Evolutionary conservation across 208 protist species (phyloP).

Genomic region (Leishmania gerbilli): DNA sequence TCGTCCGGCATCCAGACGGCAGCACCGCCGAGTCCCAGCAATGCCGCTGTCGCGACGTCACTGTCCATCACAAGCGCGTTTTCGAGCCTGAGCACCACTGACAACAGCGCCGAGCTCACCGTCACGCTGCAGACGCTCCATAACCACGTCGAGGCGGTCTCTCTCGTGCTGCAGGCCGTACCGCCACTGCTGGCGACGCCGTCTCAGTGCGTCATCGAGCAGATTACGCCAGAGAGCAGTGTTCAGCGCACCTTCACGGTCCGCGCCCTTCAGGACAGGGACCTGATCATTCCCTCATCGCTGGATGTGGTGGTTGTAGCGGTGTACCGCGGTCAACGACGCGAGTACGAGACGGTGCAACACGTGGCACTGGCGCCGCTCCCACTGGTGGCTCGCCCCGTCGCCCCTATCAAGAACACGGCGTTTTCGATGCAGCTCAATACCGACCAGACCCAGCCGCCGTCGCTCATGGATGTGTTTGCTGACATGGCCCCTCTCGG

Average conservation of each 20-base stretch:
- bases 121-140: conserved; percentile 25
- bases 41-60: background rate
- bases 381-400: conserved; percentile 49
- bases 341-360: conserved; percentile 41
- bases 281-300: conserved; percentile 76
- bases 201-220: conserved; percentile 23
- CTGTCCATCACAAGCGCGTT: conserved; percentile 19
- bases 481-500: conserved; percentile 61
- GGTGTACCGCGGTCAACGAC: conserved; percentile 37
- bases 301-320: conserved; percentile 59
- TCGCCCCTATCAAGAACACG: conserved; percentile 73
- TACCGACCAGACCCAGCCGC: conserved; percentile 72
- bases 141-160: conserved; percentile 28
- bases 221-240: conserved; percentile 33
- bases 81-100: background rate
- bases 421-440: conserved; percentile 90
- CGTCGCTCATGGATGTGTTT: conserved; percentile 83
- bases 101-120: conserved; percentile 19
- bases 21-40: background rate
- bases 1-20: background rate
- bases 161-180: conserved; percentile 47
- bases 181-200: conserved; percentile 49
- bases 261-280: conserved; percentile 31
- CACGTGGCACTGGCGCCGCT: conserved; percentile 63
- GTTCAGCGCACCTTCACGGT: conserved; percentile 52